Evolutionary conservation across 148 eudicot genomes (phyloP).

Genomic region (Mesembryanthemum crystallinum): DNA sequence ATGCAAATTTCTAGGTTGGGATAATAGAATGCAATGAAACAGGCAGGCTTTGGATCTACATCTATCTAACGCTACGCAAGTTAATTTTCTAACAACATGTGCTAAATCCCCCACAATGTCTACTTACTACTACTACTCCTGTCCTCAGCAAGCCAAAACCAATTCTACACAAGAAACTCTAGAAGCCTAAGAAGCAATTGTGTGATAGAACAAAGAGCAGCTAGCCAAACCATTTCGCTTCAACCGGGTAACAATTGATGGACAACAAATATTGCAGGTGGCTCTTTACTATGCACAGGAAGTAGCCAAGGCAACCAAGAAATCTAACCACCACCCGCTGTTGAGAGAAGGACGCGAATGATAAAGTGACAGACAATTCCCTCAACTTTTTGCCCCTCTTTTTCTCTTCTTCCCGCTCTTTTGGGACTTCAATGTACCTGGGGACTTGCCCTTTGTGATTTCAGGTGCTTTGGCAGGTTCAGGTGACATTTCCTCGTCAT

Average conservation of each 20-base stretch:
- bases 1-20: background rate
- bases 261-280: slow-evolving; percentile 4
- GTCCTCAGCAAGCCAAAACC: background rate
- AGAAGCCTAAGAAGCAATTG: background rate
- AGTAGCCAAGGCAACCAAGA: background rate
- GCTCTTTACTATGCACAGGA: background rate
- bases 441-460: slow-evolving; percentile 21
- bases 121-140: background rate
- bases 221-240: background rate
- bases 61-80: background rate
- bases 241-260: background rate
- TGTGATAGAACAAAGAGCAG: background rate
- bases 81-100: background rate
- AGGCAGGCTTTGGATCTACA: background rate
- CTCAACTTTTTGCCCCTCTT: slow-evolving; percentile 16
- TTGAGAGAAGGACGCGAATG: background rate
- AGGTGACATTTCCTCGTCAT: slow-evolving; percentile 33
- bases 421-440: slow-evolving; percentile 21
- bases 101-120: background rate
- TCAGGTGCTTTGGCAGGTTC: slow-evolving; percentile 40
- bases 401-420: slow-evolving; percentile 33
- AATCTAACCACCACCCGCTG: background rate
- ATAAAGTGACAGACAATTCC: too few relatives aligned
- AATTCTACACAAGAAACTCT: background rate
- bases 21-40: background rate